A percentile compares a stretch with the other conserved stretches of the same genome.
Conservation (phyloP, 257 asterid species). For the Solanum chmielewskii region DNA sequence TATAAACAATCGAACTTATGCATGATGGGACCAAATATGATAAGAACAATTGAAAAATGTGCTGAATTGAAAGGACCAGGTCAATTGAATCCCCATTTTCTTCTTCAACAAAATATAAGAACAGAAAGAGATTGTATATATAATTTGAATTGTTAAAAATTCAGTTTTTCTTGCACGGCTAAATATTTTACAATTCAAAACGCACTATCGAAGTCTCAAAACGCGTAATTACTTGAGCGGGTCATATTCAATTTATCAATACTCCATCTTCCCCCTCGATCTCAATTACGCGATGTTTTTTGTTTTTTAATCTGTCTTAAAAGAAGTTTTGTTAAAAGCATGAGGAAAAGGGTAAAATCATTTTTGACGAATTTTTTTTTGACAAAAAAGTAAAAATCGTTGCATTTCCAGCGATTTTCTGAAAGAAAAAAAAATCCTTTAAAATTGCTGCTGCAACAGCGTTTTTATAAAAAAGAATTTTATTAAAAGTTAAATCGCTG, state of each 20-base stretch:
- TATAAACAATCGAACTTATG: neutral
- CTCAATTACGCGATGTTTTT: too few species aligned
- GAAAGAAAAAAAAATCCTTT: too few species aligned
- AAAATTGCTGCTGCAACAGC: too few species aligned
- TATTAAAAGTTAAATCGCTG: too few species aligned
- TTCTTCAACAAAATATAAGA: neutral
- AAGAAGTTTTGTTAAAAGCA: neutral
- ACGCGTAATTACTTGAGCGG: neutral
- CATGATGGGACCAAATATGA: neutral
- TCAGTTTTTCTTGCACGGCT: neutral
- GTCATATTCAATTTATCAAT: neutral
- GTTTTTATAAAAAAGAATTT: too few species aligned
- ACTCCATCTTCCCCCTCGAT: neutral
- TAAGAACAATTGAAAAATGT: neutral
- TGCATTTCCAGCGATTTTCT: too few species aligned
- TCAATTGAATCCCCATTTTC: neutral
- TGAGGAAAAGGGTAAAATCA: too few species aligned
- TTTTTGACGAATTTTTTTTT: too few species aligned
- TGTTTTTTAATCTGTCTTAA: fast-evolving
- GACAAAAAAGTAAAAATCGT: too few species aligned
- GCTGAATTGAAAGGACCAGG: neutral
- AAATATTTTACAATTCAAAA: neutral
- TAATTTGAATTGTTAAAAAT: neutral
- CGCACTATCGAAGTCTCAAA: neutral
- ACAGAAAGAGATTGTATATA: neutral